These are phyloP conservation scores for Tuber brumale DNA, from an alignment of 495 filamentous ascomycete species.

Conservation along the genomic window DNA sequence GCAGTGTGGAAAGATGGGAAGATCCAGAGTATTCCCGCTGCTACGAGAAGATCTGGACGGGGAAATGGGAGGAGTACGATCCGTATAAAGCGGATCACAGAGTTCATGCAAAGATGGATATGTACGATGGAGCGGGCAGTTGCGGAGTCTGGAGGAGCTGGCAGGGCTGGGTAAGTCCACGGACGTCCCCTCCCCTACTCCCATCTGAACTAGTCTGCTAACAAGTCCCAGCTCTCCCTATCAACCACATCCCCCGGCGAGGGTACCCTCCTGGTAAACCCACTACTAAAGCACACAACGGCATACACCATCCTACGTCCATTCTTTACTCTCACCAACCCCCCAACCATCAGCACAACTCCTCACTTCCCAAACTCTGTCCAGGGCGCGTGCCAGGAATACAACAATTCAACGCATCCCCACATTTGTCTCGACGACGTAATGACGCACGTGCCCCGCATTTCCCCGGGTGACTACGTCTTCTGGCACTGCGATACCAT, in stretches of 20 bases:
- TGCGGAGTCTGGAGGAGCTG: conserved; percentile 83
- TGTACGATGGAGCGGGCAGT: conserved; percentile 75
- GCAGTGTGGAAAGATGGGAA: conserved; percentile 83
- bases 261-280: conserved; percentile 79
- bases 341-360: conserved; percentile 25
- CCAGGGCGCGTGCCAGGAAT: conserved; percentile 70
- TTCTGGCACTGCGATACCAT: conserved; percentile 86
- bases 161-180: conserved; percentile 60
- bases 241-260: conserved; percentile 63
- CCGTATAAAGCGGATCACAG: conserved; percentile 70
- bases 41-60: conserved; percentile 65
- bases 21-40: conserved; percentile 65
- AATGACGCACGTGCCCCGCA: conserved; percentile 73
- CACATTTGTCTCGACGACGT: conserved; percentile 64
- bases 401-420: conserved; percentile 64
- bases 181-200: not conserved
- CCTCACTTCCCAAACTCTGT: conserved; percentile 67
- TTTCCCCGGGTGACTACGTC: conserved; percentile 79
- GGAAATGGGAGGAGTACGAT: conserved; percentile 75
- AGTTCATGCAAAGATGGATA: conserved; percentile 60
- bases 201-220: conserved; percentile 8
- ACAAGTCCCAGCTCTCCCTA: conserved; percentile 54
- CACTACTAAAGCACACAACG: conserved; percentile 63
- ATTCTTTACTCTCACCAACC: conserved; percentile 55
- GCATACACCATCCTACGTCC: conserved; percentile 79